A percentile compares a stretch with the other conserved stretches of the same genome.
Evolutionary conservation across 495 filamentous ascomycete genomes (phyloP).

Genomic region (Friedmanniomyces simplex): DNA sequence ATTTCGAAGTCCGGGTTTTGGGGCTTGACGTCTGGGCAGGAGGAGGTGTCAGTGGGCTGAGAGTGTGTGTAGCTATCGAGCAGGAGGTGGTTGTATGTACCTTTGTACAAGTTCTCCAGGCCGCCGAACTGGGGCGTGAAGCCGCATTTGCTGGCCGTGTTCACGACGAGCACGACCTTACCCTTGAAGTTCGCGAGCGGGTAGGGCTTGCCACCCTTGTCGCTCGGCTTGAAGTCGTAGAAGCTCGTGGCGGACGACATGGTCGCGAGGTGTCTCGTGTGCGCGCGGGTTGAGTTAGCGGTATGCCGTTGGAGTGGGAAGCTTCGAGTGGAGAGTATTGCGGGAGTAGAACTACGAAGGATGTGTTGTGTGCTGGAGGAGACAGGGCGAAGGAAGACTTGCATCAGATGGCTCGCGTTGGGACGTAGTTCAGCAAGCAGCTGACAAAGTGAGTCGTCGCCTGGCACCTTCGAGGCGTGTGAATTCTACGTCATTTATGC

Average conservation of each 20-base stretch:
- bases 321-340: background rate
- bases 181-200: conserved; percentile 59
- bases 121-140: conserved; percentile 95
- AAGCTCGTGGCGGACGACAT: conserved; percentile 87
- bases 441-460: background rate
- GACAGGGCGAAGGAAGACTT: too few species aligned
- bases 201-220: conserved; percentile 58
- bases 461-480: background rate
- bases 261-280: conserved; percentile 24
- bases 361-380: too few species aligned
- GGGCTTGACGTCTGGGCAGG: conserved; percentile 41
- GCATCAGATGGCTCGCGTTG: too few species aligned
- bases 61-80: too few species aligned
- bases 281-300: background rate
- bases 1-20: conserved; percentile 66
- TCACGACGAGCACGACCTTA: conserved; percentile 93
- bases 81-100: background rate
- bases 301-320: too few species aligned
- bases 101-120: conserved; percentile 84
- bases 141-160: conserved; percentile 98
- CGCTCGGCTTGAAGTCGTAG: conserved; percentile 78
- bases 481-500: background rate
- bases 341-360: too few species aligned
- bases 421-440: background rate
- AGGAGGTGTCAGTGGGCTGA: background rate